Conservation (phyloP, 345 rosid genomes). For the Brassica cretica region DNA sequence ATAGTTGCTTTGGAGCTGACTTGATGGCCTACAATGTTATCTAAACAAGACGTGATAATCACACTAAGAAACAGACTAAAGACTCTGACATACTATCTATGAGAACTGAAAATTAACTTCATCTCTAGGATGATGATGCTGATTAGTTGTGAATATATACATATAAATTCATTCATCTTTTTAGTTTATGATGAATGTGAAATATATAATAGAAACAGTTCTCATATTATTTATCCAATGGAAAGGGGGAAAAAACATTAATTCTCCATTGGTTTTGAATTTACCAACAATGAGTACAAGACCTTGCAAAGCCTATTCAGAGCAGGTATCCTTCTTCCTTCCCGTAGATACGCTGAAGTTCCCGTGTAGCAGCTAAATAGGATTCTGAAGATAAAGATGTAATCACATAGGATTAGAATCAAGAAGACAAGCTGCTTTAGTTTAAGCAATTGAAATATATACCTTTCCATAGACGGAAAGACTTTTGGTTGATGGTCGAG, state of each 20-base stretch:
- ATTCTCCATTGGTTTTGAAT: not conserved
- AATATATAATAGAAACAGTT: not conserved
- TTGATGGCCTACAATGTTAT: not conserved
- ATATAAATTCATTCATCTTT: not conserved
- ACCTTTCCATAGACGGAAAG: constrained; percentile 82
- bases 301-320: constrained; percentile 26
- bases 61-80: not conserved
- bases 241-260: not conserved
- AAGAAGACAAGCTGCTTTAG: not conserved
- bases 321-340: constrained; percentile 56
- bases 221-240: constrained; percentile 6
- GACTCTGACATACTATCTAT: not conserved
- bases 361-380: constrained; percentile 67
- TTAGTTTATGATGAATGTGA: not conserved
- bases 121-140: not conserved
- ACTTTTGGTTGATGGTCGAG: constrained; percentile 70
- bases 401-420: not conserved
- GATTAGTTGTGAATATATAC: not conserved
- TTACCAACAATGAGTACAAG: constrained; percentile 33
- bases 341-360: constrained; percentile 75
- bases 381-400: constrained; percentile 50
- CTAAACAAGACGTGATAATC: not conserved
- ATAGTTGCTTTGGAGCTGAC: not conserved
- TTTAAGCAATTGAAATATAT: not conserved
- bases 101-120: not conserved